A percentile compares a stretch with the other conserved stretches of the same genome.
Conservation (phyloP, 306 rosid genomes). For the Gynostemma pentaphyllum region DNA sequence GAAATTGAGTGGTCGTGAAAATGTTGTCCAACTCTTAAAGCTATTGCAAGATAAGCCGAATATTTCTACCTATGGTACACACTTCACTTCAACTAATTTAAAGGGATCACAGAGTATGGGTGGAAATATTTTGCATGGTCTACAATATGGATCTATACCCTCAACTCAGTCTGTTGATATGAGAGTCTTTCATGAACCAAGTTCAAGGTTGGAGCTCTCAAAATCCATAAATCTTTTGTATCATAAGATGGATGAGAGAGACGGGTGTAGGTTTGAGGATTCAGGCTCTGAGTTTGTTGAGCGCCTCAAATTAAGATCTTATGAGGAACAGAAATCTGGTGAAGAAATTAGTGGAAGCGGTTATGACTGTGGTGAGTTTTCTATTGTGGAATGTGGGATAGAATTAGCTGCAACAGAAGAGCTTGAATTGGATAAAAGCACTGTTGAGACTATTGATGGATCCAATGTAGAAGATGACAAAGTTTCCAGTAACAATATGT, state of each 20-base stretch:
- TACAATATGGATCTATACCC: constrained; percentile 14
- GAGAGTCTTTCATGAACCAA: constrained; percentile 25
- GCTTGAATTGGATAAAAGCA: constrained; percentile 23
- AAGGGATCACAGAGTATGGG: constrained; percentile 12
- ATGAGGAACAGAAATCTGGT: constrained; percentile 18
- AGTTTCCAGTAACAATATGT: constrained; percentile 15
- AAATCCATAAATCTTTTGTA: constrained; percentile 46
- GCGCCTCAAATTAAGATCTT: constrained; percentile 18
- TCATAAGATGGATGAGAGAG: constrained; percentile 48
- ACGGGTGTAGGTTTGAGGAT: constrained; percentile 16
- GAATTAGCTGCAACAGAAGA: constrained; percentile 33
- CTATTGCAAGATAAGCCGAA: constrained; percentile 18
- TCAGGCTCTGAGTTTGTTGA: constrained; percentile 20
- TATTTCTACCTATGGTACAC: constrained; percentile 16
- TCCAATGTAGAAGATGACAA: constrained; percentile 28
- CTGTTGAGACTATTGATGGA: constrained; percentile 21
- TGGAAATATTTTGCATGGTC: constrained; percentile 17
- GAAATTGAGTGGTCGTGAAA: constrained; percentile 24
- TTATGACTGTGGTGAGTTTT: constrained; percentile 32
- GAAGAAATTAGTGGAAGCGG: constrained; percentile 29
- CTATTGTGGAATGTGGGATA: constrained; percentile 47
- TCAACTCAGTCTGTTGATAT: constrained; percentile 31
- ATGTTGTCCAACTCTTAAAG: constrained; percentile 24
- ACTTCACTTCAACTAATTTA: constrained; percentile 11
- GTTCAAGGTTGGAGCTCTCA: constrained; percentile 39